Base-by-base conservation (phyloP, 305 asterid genomes). In the Fraxinus velutina region DNA sequence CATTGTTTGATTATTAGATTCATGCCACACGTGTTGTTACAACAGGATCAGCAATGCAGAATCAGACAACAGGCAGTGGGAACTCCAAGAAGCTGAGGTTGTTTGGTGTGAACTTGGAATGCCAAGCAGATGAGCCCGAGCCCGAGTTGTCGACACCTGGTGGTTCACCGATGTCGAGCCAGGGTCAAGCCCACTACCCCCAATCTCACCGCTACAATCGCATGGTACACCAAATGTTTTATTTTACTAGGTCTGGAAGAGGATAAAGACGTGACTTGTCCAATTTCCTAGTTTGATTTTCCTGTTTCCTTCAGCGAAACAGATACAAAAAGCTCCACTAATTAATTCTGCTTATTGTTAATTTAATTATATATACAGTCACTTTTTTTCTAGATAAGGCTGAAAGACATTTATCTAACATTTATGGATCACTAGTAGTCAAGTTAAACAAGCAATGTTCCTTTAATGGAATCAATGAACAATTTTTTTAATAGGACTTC, bases 51-150 rank as follows among this genome's bases (percentile, higher is more conserved):
- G 85, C 32, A 12, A 29, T 42, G 6, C 64, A 74, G 66, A 82
- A 79, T 47, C 92, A 87, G 55, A 37, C 55, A n/a, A 71, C 79
- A 76, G 73, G 78, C n/a, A 81, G 85, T 76, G 92, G 92, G 74
- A 88, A 86, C 81, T 83, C 85, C 13, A 88, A 85, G 89, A 87
- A 78, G 84, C 79, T 91, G 83, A 84, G 95, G 87, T 60, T 91
- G 71, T 91, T 91, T 47, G 95, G 95, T 7, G 95, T 91, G 73
- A 90, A 91, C 88, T 22, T 91, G 81, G 94, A 91, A 76, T 91
- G 91, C 81, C 88, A 87, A 27, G 73, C 88, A 0, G 91, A 88
- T 6, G 87, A 78, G 6, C 77, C 13, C 19, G 88, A 86, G 36
- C 17, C 75, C 2, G 75, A 32, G 70, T 55, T 87, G 12, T 75